Evolutionary conservation across 345 rosid species (phyloP), one percentile per base, ranked within the genome.

Genomic region (Arabidopsis arenosa): DNA sequence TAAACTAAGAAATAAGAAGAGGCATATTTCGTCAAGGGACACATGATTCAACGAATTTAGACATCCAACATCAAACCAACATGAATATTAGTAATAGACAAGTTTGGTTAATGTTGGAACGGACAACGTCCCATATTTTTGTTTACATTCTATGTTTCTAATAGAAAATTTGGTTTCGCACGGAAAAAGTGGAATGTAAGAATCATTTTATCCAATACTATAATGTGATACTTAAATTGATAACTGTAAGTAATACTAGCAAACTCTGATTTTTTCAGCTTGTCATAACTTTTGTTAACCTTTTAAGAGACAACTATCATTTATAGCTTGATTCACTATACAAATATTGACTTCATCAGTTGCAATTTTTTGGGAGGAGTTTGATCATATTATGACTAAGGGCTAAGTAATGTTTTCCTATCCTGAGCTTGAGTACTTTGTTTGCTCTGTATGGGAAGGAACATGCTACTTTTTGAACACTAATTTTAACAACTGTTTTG

Each of bases 91-190:
- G 37, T 52, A 4, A 15, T 52, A 74, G 78, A 51, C 79, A 68
- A 41, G 74, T 75, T 60, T 75, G 68, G 68, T 75, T 75, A 68
- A 21, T 75, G 79, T 60, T 75, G 68, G 74, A 75, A 41, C 56
- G 55, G 55, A 75, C 68, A 40, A 68, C 43, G 37, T 60, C 55
- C 74, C 68, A 60, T 49, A 49, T 51, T 59, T 75, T 49, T 59
- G 55, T 68, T 67, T 59, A 68, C 68, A 75, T 75, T 75, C 73
- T 59, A 13, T 68, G 63, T 48, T 37, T 64, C 60, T 66, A 37
- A 6, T 49, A 58, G 2, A 59, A 30, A 30, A 49, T 39, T 36
- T 59, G 47, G 11, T 14, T 67, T 9, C 55, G 47, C 68, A 67
- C 79, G n/a, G 4, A 75, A 41, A 26, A 47, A 36, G 3, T 75